These are phyloP conservation scores for Verticillium nonalfalfae DNA, from an alignment of 2,329 filamentous ascomycete species.

Conservation along the genomic window DNA sequence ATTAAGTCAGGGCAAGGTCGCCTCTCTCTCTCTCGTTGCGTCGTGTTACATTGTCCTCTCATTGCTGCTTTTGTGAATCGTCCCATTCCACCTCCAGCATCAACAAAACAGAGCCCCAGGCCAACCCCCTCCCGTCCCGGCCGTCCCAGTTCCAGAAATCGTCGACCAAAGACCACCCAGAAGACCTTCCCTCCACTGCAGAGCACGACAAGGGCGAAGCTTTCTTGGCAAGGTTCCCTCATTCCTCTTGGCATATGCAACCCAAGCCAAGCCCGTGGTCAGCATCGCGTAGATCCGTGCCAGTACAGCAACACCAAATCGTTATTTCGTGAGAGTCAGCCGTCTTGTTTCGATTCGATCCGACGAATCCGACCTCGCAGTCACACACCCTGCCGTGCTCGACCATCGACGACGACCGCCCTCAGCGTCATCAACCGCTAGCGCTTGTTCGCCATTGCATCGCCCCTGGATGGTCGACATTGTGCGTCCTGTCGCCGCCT, in stretches of 20 bases:
- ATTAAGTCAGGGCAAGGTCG: background rate
- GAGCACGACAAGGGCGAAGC: constrained; percentile 11
- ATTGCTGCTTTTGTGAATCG: background rate
- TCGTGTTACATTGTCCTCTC: background rate
- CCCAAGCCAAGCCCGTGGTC: constrained; percentile 9
- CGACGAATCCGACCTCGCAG: background rate
- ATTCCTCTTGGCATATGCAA: constrained; percentile 15
- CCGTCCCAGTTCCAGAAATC: constrained; percentile 4
- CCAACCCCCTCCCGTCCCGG: background rate
- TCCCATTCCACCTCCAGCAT: background rate
- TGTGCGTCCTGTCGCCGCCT: constrained; percentile 11
- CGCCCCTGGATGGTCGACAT: constrained; percentile 1
- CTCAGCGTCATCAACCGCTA: background rate
- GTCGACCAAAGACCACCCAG: background rate
- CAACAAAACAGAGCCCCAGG: background rate
- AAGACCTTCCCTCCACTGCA: constrained; percentile 3
- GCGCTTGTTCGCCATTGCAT: background rate
- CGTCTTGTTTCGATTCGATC: background rate
- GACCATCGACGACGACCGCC: background rate
- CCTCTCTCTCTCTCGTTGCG: background rate
- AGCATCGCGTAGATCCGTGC: constrained; percentile 11
- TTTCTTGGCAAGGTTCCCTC: constrained; percentile 15
- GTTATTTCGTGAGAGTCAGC: background rate
- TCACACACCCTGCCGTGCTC: background rate
- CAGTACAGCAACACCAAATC: background rate